Base-by-base conservation (phyloP, 2,329 filamentous ascomycete genomes). In the Ophiosphaerella narmari region DNA sequence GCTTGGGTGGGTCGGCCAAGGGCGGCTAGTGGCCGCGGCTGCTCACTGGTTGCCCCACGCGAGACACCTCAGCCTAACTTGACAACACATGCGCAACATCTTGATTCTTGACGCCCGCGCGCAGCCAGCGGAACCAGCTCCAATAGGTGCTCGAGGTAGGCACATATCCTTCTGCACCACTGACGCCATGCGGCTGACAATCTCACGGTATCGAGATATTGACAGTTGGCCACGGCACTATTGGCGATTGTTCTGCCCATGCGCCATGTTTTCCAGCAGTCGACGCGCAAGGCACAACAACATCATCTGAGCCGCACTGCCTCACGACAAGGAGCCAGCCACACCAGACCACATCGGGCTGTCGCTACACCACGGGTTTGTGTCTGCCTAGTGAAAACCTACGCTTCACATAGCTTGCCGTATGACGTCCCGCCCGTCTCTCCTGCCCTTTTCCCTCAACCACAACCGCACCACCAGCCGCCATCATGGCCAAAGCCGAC, bases 401-500 rank as follows among this genome's bases (percentile, higher is more conserved):
- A 21, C 18, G 9, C 23, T 37, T 14, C 18, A 24, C 46, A 48
- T 14, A n/a, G 29, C 24, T 47, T 42, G 34, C 41, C 26, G 24
- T 14, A 39, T 45, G 43, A 14, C 12, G 5, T 14, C 13, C 24
- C 13, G n/a, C 36, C 8, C 7, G 31, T 18, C 34, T 18, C 32
- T n/a, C 12, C 41, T 29, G 7, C 33, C 13, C 24, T 46, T 26
- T 16, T 35, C 33, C 29, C 38, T 31, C 55, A 23, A 43, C 50
- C 38, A 45, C 45, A 31, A 48, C 57, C 49, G 46, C 54, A 51
- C 26, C 26, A 11, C 7, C 26, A 29, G 11, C 26, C 26, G 26
- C 11, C 11, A 50, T 47, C 62, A 90, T 90, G 87, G 85, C 84
- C 63, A 87, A 87, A 75, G 78, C 80, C 61, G 87, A 90, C 69